Base-by-base conservation (phyloP, 23 red algal species). In the Gracilariopsis chorda region DNA sequence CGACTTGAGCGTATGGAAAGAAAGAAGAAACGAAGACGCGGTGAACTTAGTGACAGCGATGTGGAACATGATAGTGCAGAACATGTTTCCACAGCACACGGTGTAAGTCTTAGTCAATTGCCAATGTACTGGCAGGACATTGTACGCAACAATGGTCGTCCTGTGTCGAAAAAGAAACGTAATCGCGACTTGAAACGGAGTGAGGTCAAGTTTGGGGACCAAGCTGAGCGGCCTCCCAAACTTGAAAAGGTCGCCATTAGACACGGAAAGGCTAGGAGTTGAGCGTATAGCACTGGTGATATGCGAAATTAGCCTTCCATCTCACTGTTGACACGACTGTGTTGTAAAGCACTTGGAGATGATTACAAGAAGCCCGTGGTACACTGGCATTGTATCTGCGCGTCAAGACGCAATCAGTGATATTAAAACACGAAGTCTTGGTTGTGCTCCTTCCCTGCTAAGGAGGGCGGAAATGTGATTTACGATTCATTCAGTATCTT, bases 51-150 rank as follows among this genome's bases (percentile, higher is more conserved):
- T 21, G 83, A 88, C n/a, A 89, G 46, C 34, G 72, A 78, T 51
- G 69, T 24, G 19, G 85, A 76, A 45, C 42, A 89, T 14, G 48
- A 32, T 17, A 69, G 36, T 24, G 35, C 52, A 0, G 48, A 80
- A 48, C 37, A 44, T 1, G 32, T 42, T 3, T 45, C 37, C 19
- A 73, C 67, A 11, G 67, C 37, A 45, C 37, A 36, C 23, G 67
- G 67, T 23, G 67, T 73, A 36, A 73, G 7, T 73, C 48, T 89
- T 20, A 70, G 48, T 29, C 69, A 89, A 29, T n/a, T 89, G 65
- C 85, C 85, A 27, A 13, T 42, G 39, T 89, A 89, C 34, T 89
- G 85, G 85, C 85, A 89, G 70, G 69, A 89, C 29, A 89, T 89
- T 48, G 65, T 89, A 25, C 44, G 51, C 5, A 89, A 89, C 72